A percentile compares a stretch with the other conserved stretches of the same genome.
phyloP scores from a whole-genome alignment of 768 basidiomycete genomes.

The Arthromyces matolae region DNA sequence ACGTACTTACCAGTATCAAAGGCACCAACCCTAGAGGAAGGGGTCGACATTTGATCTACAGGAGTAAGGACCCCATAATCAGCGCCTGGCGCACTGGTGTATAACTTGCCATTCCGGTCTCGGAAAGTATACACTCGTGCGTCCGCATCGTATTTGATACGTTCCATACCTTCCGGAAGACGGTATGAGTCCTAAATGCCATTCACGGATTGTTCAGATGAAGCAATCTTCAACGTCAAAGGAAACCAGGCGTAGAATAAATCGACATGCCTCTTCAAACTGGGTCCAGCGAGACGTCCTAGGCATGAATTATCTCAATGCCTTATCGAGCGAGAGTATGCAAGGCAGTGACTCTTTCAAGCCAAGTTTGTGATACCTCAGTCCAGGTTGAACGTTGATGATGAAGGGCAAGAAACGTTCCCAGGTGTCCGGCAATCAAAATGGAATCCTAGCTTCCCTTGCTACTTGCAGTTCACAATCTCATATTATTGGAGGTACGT shows the following conservation, averaged over 20 bases:
- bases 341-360: too few species aligned
- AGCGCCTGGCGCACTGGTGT: constrained; percentile 41
- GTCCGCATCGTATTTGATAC: constrained; percentile 54
- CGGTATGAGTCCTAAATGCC: constrained; percentile 32
- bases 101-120: constrained; percentile 41
- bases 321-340: too few species aligned
- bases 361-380: background rate
- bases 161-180: constrained; percentile 44
- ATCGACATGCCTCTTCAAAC: constrained; percentile 31
- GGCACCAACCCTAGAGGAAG: constrained; percentile 19
- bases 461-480: too few species aligned
- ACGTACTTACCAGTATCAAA: constrained; percentile 27
- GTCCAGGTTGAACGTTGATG: background rate
- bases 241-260: background rate
- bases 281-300: constrained; percentile 31
- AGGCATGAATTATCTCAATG: background rate
- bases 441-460: background rate
- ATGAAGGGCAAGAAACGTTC: too few species aligned
- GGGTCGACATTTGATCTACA: constrained; percentile 21
- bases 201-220: constrained; percentile 1
- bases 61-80: constrained; percentile 42
- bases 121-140: constrained; percentile 46
- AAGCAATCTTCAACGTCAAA: background rate
- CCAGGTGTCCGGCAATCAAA: too few species aligned
- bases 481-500: too few species aligned